These are phyloP conservation scores for Paralagenidium karlingii DNA, from an alignment of 352 stramenopile genomes.

Conservation along the genomic window DNA sequence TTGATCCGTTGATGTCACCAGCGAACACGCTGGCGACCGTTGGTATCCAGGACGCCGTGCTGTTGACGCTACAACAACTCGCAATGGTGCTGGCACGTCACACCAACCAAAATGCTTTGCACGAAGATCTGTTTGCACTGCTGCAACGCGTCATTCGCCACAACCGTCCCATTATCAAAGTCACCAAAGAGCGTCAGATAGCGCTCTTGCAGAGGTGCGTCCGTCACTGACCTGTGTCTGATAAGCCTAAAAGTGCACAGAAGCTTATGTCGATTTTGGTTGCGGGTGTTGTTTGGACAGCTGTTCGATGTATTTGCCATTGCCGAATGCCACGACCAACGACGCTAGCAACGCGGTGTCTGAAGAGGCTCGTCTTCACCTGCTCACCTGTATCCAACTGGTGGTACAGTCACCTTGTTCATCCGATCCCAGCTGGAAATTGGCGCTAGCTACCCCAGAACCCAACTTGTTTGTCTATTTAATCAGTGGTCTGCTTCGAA, in stretches of 20 bases:
- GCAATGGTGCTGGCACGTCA: slow-evolving; percentile 16
- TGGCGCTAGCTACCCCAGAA: slow-evolving; percentile 10
- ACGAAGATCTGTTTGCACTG: slow-evolving; percentile 18
- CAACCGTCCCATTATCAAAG: slow-evolving; percentile 13
- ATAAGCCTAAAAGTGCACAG: too few species aligned
- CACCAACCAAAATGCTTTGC: slow-evolving; percentile 6
- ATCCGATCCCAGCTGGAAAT: slow-evolving; percentile 5
- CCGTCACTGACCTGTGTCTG: too few species aligned
- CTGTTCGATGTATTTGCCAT: slow-evolving; percentile 41
- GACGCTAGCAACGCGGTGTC: background rate
- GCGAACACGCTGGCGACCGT: slow-evolving; percentile 9
- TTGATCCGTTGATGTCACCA: too few species aligned
- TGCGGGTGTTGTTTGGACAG: slow-evolving; percentile 1
- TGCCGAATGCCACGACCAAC: slow-evolving; percentile 12
- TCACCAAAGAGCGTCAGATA: slow-evolving; percentile 12
- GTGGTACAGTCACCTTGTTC: slow-evolving; percentile 12
- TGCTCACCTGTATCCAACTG: slow-evolving; percentile 26
- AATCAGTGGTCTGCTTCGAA: slow-evolving; percentile 41
- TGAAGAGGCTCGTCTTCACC: slow-evolving; percentile 43
- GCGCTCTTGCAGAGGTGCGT: slow-evolving; percentile 31
- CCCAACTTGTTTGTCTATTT: slow-evolving; percentile 62
- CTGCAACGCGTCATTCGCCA: slow-evolving; percentile 18
- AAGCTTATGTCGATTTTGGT: background rate
- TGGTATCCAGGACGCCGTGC: slow-evolving; percentile 50
- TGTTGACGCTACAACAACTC: slow-evolving; percentile 50